These are phyloP conservation scores for Mrakia blollopis DNA, from an alignment of 768 basidiomycete species.

Conservation along the genomic window DNA sequence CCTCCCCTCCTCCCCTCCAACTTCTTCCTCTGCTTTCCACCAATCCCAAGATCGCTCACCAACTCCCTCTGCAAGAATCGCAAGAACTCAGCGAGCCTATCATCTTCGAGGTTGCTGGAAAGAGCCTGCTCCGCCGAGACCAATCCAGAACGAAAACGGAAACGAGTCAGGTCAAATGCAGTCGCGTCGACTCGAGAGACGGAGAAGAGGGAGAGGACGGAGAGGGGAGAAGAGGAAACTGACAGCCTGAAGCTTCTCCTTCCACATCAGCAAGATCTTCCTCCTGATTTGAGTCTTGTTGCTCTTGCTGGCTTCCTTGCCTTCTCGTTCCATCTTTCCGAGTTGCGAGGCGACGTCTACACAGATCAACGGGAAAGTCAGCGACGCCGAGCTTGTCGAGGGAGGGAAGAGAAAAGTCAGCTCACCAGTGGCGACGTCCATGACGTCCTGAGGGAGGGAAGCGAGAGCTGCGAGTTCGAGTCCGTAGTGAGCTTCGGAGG, in stretches of 20 bases:
- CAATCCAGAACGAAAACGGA: not conserved
- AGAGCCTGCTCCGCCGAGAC: not conserved
- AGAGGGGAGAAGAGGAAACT: too few relatives aligned
- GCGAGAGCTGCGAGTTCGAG: constrained; percentile 83
- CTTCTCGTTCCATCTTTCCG: constrained; percentile 13
- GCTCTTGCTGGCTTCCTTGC: not conserved
- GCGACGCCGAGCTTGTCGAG: not conserved
- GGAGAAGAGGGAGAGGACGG: not conserved
- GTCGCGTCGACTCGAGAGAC: not conserved
- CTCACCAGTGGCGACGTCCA: constrained; percentile 56
- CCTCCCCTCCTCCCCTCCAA: too few relatives aligned
- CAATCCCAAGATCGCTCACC: not conserved
- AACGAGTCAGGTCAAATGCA: too few relatives aligned
- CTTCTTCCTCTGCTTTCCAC: too few relatives aligned
- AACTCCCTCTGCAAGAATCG: not conserved
- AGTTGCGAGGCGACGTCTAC: constrained; percentile 27
- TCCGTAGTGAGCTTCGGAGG: constrained; percentile 28
- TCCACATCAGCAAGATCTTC: constrained; percentile 51
- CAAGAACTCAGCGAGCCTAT: not conserved
- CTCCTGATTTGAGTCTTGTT: constrained; percentile 22
- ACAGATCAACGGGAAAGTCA: not conserved
- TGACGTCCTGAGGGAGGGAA: constrained; percentile 69
- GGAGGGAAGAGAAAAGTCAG: constrained; percentile 46
- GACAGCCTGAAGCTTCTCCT: constrained; percentile 67
- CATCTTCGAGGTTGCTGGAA: not conserved